Conservation (phyloP, 1,284 basidiomycete genomes). For the Cutaneotrichosporon mucoides region DNA sequence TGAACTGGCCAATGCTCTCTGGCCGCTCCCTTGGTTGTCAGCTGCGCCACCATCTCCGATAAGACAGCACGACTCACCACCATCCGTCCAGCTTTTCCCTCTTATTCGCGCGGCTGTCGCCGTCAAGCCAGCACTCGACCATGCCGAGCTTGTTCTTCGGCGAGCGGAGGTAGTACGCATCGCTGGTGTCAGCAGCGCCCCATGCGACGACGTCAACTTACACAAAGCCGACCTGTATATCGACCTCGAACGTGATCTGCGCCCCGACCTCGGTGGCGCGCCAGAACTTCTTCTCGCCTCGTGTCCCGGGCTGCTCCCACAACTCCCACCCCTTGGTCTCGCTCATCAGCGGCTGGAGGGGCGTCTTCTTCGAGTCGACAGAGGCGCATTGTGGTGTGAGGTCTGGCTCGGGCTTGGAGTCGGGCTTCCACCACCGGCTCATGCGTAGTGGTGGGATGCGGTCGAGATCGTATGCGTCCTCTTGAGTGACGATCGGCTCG, state of each 20-base stretch:
- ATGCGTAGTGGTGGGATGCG: not conserved
- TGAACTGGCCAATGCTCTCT: constrained; percentile 4
- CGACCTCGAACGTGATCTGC: constrained; percentile 31
- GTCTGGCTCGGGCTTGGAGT: not conserved
- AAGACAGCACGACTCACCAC: constrained; percentile 21
- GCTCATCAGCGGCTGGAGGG: not conserved
- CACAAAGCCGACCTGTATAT: constrained; percentile 36
- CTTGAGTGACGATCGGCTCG: not conserved
- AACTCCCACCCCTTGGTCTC: constrained; percentile 4
- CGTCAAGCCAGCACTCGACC: constrained; percentile 42
- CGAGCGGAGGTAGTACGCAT: constrained; percentile 40
- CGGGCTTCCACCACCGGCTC: not conserved
- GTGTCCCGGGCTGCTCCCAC: not conserved
- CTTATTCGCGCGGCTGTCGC: constrained; percentile 19
- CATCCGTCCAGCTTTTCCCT: constrained; percentile 33
- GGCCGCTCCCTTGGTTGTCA: not conserved
- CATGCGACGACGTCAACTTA: not conserved
- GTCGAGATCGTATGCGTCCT: not conserved
- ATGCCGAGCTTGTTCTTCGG: constrained; percentile 40
- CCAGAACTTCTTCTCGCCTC: constrained; percentile 5
- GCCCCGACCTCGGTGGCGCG: constrained; percentile 30
- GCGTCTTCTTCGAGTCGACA: constrained; percentile 1
- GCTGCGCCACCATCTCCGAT: not conserved
- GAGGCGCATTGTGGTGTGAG: not conserved
- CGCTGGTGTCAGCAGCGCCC: constrained; percentile 9